Percentiles rank a stretch among this genome's conserved stretches.
Evolutionary conservation across 23 red algal genomes (phyloP).

Genomic region (Chondrus crispus): DNA sequence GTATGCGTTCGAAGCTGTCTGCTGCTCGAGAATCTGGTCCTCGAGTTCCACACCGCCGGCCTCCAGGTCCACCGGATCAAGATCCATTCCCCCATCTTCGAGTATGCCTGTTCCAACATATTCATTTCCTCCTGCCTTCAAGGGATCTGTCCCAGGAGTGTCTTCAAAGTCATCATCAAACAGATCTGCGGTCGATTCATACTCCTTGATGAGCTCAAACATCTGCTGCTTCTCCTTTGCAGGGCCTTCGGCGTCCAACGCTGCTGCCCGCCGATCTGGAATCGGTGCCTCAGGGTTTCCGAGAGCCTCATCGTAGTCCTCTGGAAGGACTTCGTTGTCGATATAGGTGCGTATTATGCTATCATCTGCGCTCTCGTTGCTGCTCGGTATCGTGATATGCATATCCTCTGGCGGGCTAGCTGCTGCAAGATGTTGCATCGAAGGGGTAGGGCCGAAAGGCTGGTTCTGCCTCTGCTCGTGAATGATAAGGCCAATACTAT

Average conservation of each 20-base stretch:
- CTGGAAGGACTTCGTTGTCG: conserved; percentile 19
- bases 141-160: not conserved
- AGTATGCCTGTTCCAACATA: conserved; percentile 32
- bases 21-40: conserved; percentile 41
- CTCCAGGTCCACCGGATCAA: conserved; percentile 50
- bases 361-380: not conserved
- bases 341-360: not conserved
- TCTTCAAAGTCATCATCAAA: conserved; percentile 58
- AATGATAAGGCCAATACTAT: conserved; percentile 44
- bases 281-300: conserved; percentile 61
- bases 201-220: conserved; percentile 54
- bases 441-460: conserved; percentile 13
- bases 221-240: not conserved
- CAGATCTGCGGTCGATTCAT: conserved; percentile 20
- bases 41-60: conserved; percentile 41
- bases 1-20: conserved; percentile 56
- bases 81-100: not conserved
- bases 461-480: conserved; percentile 37
- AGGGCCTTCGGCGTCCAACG: not conserved
- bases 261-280: conserved; percentile 28
- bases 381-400: not conserved
- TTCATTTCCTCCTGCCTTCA: not conserved
- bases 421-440: not conserved
- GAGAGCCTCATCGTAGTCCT: conserved; percentile 56
- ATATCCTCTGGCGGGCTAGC: not conserved